phyloP scores from a whole-genome alignment of 441 rosid species.

The Omphalea diandra region DNA sequence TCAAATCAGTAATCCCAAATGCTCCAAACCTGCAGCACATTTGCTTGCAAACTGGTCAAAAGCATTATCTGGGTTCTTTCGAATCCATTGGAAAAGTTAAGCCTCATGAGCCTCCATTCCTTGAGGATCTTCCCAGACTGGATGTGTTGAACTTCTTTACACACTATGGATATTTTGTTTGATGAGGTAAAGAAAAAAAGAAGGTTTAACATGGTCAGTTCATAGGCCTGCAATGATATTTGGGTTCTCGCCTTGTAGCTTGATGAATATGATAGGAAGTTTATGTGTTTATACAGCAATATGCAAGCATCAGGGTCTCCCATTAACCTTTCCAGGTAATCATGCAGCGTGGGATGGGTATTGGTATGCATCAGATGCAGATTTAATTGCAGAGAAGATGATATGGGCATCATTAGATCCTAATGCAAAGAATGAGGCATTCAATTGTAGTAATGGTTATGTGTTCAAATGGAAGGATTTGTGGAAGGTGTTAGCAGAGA shows the following conservation, averaged over 20 bases:
- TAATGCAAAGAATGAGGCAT: constrained; percentile 50
- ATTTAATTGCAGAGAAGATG: constrained; percentile 62
- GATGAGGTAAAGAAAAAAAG: constrained; percentile 45
- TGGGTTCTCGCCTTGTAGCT: constrained; percentile 63
- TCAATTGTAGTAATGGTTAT: constrained; percentile 61
- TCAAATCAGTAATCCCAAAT: constrained; percentile 35
- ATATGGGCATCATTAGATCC: constrained; percentile 72
- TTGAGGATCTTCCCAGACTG: constrained; percentile 63
- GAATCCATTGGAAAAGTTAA: constrained; percentile 9
- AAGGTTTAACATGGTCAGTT: constrained; percentile 51
- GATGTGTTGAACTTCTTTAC: constrained; percentile 45
- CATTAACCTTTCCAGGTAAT: constrained; percentile 51
- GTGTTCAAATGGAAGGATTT: constrained; percentile 71
- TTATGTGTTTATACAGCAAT: constrained; percentile 66
- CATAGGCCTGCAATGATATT: constrained; percentile 54
- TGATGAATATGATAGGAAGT: constrained; percentile 52
- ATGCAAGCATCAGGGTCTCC: constrained; percentile 54
- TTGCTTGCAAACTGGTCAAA: constrained; percentile 43
- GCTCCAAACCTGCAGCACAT: constrained; percentile 38
- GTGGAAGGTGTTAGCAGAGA: constrained; percentile 66
- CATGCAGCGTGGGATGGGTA: constrained; percentile 50
- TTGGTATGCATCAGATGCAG: constrained; percentile 45
- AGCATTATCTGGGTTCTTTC: constrained; percentile 43
- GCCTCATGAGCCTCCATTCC: constrained; percentile 51
- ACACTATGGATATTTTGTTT: constrained; percentile 52